Evolutionary conservation across 257 asterid species (phyloP).

Genomic region (Hygrophila difformis): DNA sequence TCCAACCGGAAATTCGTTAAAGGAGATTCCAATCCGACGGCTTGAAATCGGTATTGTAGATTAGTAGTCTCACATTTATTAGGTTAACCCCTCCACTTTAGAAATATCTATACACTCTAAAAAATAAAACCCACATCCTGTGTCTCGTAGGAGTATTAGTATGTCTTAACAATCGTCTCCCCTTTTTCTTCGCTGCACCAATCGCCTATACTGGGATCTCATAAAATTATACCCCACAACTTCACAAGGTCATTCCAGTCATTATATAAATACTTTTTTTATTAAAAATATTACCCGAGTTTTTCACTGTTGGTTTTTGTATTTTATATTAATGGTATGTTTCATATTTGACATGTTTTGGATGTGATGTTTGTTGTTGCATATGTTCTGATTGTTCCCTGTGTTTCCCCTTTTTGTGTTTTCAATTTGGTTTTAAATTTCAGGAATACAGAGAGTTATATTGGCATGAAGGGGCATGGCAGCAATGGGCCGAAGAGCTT

Average conservation of each 20-base stretch:
- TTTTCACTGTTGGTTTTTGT: constrained; percentile 4
- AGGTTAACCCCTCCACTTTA: too few relatives aligned
- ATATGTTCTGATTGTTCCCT: constrained; percentile 6
- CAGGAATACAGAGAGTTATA: constrained; percentile 27
- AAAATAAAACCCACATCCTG: too few relatives aligned
- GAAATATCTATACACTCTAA: too few relatives aligned
- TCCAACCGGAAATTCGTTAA: too few relatives aligned
- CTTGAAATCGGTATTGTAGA: too few relatives aligned
- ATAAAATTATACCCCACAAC: constrained; percentile 20
- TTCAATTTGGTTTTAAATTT: constrained; percentile 2
- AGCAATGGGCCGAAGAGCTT: constrained; percentile 34
- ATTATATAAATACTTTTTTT: constrained; percentile 13
- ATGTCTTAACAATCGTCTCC: constrained; percentile 22
- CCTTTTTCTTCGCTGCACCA: constrained; percentile 30
- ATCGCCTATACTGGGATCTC: constrained; percentile 25
- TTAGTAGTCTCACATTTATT: too few relatives aligned
- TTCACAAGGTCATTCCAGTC: constrained; percentile 46
- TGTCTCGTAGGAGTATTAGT: too few relatives aligned
- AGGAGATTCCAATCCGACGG: too few relatives aligned
- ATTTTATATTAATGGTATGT: constrained; percentile 5
- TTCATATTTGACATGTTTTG: not conserved
- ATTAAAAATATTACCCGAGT: too few relatives aligned
- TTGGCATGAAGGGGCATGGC: constrained; percentile 42
- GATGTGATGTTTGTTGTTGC: constrained; percentile 7
- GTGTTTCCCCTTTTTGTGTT: not conserved